phyloP scores from a whole-genome alignment of 495 filamentous ascomycete species.

The Aspergillus avenaceus region DNA sequence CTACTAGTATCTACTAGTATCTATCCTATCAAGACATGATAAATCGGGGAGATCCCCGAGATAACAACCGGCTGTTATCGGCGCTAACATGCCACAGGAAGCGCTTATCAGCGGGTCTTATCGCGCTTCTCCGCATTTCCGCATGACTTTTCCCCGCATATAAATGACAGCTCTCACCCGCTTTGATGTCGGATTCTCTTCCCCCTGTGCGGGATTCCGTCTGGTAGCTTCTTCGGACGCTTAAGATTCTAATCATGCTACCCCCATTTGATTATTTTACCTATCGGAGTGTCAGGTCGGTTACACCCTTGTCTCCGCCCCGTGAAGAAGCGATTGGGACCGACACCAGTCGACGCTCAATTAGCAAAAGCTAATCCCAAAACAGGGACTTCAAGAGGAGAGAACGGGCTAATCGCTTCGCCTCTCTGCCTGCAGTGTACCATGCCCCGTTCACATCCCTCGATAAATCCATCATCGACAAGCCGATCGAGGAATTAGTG shows the following conservation, averaged over 20 bases:
- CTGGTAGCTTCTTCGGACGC: not conserved
- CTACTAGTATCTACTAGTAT: no score
- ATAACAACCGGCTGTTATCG: no score
- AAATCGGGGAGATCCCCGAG: no score
- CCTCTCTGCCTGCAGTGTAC: slow-evolving; percentile 61
- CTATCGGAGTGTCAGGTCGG: slow-evolving; percentile 50
- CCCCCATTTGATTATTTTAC: slow-evolving; percentile 58
- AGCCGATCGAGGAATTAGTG: slow-evolving; percentile 75
- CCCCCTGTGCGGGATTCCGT: not conserved
- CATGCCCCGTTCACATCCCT: slow-evolving; percentile 53
- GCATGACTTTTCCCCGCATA: slow-evolving; percentile 14
- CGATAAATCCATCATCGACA: slow-evolving; percentile 64
- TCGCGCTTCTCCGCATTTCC: slow-evolving; percentile 23
- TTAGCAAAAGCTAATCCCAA: not conserved
- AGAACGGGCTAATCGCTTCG: slow-evolving; percentile 66
- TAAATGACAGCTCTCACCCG: slow-evolving; percentile 17
- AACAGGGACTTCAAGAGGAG: slow-evolving; percentile 73
- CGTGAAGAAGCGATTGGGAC: no score
- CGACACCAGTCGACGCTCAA: no score
- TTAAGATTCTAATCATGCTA: slow-evolving; percentile 37
- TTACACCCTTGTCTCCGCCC: not conserved
- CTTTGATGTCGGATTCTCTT: slow-evolving; percentile 1
- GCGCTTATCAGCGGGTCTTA: slow-evolving; percentile 26
- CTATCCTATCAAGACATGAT: no score
- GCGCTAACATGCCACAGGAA: not conserved